A percentile compares a stretch with the other conserved stretches of the same genome.
phyloP scores from a whole-genome alignment of 1,139 yeast genomes.

The Candida albicans region DNA sequence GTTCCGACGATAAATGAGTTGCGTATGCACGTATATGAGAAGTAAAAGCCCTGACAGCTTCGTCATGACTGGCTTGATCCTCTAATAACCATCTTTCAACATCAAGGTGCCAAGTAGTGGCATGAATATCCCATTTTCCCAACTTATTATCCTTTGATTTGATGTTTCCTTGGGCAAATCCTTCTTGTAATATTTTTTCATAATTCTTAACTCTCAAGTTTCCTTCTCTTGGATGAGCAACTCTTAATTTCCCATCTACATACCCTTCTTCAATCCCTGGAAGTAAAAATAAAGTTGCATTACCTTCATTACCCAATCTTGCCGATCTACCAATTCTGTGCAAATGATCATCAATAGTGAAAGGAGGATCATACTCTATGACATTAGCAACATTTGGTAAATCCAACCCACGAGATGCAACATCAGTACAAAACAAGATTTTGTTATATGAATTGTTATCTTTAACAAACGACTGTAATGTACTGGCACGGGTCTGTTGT shows the following conservation, averaged over 20 bases:
- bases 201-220: slow-evolving; percentile 40
- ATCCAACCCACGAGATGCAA: slow-evolving; percentile 73
- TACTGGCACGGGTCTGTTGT: slow-evolving; percentile 78
- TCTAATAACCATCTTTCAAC: slow-evolving; percentile 86
- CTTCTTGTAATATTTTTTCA: slow-evolving; percentile 56
- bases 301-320: slow-evolving; percentile 67
- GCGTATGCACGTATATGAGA: slow-evolving; percentile 95
- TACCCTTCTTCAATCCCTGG: slow-evolving; percentile 91
- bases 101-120: slow-evolving; percentile 93
- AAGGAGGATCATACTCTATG: slow-evolving; percentile 69
- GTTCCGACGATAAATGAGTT: slow-evolving; percentile 85
- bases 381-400: slow-evolving; percentile 65
- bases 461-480: slow-evolving; percentile 65
- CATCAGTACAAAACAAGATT: slow-evolving; percentile 79
- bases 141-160: slow-evolving; percentile 27
- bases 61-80: slow-evolving; percentile 56
- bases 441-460: slow-evolving; percentile 45
- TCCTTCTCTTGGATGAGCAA: slow-evolving; percentile 61
- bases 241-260: slow-evolving; percentile 49
- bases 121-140: slow-evolving; percentile 85
- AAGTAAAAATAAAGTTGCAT: slow-evolving; percentile 68
- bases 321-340: slow-evolving; percentile 78
- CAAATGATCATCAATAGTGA: slow-evolving; percentile 67
- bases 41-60: slow-evolving; percentile 75
- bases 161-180: slow-evolving; percentile 49